Percentiles rank a stretch among this genome's conserved stretches.
Conservation (phyloP, 345 rosid species). For the Eucalyptus erythrocorys region DNA sequence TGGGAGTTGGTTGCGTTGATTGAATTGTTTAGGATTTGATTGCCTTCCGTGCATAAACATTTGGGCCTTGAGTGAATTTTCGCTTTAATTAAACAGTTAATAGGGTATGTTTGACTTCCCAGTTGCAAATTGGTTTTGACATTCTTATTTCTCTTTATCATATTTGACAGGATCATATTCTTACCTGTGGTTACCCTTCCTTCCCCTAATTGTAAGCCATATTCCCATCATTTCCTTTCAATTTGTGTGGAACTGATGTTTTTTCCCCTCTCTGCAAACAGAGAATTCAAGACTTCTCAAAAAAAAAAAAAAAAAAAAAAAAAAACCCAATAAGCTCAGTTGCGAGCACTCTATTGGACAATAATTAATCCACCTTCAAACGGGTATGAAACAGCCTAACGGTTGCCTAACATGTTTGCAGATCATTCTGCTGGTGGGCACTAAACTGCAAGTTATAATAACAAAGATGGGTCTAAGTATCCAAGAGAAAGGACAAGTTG, state of each 20-base stretch:
- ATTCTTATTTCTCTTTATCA: background rate
- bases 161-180: slow-evolving; percentile 11
- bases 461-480: slow-evolving; percentile 38
- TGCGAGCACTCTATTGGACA: background rate
- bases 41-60: background rate
- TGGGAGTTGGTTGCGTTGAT: background rate
- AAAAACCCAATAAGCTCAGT: background rate
- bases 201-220: slow-evolving; percentile 19
- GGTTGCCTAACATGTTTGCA: background rate
- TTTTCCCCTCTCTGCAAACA: background rate
- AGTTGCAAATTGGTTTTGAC: background rate
- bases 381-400: background rate
- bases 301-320: background rate
- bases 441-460: slow-evolving; percentile 45
- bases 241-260: background rate
- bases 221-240: background rate
- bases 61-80: background rate
- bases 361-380: background rate
- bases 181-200: slow-evolving; percentile 22
- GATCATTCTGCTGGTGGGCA: slow-evolving; percentile 35
- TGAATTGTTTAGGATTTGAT: background rate
- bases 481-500: slow-evolving; percentile 14
- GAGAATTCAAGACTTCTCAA: background rate
- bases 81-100: background rate
- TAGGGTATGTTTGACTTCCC: background rate